Evolutionary conservation across 2,329 filamentous ascomycete species (phyloP).

Genomic region (Colletotrichum musicola): DNA sequence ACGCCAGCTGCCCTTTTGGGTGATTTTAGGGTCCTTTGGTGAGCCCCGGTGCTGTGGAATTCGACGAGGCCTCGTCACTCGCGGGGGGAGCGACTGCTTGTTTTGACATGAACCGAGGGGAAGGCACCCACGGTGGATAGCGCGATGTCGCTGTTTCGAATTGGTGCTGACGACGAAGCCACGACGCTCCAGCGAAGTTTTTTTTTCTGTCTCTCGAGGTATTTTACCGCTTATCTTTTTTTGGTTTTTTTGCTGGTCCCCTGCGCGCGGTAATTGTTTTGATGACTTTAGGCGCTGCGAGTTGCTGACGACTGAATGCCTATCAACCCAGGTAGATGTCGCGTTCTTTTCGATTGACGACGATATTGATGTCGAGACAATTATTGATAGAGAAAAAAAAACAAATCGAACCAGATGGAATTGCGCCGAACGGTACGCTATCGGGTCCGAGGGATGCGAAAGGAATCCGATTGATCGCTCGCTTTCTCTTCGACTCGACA

Average conservation of each 20-base stretch:
- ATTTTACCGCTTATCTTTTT: not conserved
- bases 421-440: not conserved
- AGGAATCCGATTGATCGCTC: not conserved
- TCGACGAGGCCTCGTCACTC: slow-evolving; percentile 30
- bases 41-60: slow-evolving; percentile 8
- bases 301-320: too few relatives aligned
- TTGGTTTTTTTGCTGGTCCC: too few relatives aligned
- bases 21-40: not conserved
- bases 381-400: too few relatives aligned
- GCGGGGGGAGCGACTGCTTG: slow-evolving; percentile 17
- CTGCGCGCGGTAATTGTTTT: too few relatives aligned
- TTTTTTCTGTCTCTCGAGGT: not conserved
- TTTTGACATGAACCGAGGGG: slow-evolving; percentile 22
- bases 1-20: slow-evolving; percentile 37
- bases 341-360: not conserved
- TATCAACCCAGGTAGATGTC: not conserved
- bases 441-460: slow-evolving; percentile 3
- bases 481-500: too few relatives aligned
- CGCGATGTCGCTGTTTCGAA: slow-evolving; percentile 20
- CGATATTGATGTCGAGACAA: too few relatives aligned
- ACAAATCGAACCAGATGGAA: not conserved
- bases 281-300: too few relatives aligned
- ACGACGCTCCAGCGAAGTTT: slow-evolving; percentile 11
- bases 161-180: slow-evolving; percentile 31
- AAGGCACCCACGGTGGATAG: slow-evolving; percentile 11